These are phyloP conservation scores for Puccinia brachypodii DNA, from an alignment of 1,284 basidiomycete genomes.

Conservation along the genomic window DNA sequence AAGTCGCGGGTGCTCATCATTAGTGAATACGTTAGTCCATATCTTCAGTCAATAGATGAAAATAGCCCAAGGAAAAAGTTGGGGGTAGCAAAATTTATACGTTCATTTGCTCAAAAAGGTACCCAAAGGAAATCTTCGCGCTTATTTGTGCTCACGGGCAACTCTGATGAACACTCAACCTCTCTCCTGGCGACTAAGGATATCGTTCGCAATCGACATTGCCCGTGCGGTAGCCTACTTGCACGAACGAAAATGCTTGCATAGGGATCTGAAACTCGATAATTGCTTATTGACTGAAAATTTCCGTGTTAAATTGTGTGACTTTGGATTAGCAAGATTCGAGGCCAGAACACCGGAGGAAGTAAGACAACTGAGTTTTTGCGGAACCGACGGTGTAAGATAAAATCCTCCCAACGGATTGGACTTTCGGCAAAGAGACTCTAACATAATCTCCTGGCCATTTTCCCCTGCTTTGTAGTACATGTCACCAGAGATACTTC, in stretches of 20 bases:
- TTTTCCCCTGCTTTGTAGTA: conserved; percentile 51
- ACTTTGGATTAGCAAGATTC: conserved; percentile 93
- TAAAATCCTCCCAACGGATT: conserved; percentile 57
- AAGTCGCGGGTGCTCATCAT: conserved; percentile 52
- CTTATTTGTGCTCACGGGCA: neutral
- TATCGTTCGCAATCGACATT: conserved; percentile 93
- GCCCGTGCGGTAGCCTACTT: conserved; percentile 92
- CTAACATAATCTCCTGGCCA: neutral
- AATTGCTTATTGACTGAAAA: conserved; percentile 93
- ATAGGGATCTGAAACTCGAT: conserved; percentile 88
- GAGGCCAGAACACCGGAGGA: conserved; percentile 88
- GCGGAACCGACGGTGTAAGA: conserved; percentile 92
- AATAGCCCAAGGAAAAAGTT: conserved; percentile 64
- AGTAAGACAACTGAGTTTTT: conserved; percentile 86
- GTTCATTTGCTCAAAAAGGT: conserved; percentile 61
- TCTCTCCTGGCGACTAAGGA: conserved; percentile 76
- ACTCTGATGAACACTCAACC: neutral
- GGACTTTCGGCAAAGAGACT: neutral
- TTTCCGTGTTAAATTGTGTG: conserved; percentile 90
- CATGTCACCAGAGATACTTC: conserved; percentile 79
- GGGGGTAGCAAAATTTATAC: conserved; percentile 73
- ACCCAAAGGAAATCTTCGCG: conserved; percentile 42
- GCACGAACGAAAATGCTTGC: conserved; percentile 77
- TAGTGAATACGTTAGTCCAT: conserved; percentile 50
- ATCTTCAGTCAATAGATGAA: neutral